Evolutionary conservation across 2,329 filamentous ascomycete species (phyloP).

Genomic region (Venturia carpophila): DNA sequence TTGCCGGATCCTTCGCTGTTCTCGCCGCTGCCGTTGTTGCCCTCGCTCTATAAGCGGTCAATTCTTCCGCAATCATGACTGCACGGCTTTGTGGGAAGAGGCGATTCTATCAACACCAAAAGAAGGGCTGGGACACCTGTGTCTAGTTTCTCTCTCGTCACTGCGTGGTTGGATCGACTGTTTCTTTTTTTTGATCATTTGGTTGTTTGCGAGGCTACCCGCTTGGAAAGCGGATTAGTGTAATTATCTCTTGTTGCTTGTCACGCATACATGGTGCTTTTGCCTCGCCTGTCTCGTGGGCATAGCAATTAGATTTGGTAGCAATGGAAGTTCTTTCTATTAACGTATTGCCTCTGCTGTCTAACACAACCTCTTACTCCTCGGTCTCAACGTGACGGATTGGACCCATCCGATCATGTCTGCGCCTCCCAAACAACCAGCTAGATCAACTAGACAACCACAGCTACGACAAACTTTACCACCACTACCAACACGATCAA

Average conservation of each 20-base stretch:
- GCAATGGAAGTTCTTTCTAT: too few species aligned
- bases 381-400: too few species aligned
- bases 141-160: neutral
- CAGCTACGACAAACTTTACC: too few species aligned
- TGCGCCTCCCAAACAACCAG: too few species aligned
- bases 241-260: neutral
- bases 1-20: conserved; percentile 10
- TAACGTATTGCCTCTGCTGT: too few species aligned
- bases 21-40: conserved; percentile 8
- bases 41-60: conserved; percentile 13
- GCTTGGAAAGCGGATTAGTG: neutral
- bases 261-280: neutral
- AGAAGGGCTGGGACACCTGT: neutral
- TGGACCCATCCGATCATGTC: too few species aligned
- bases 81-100: neutral
- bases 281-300: too few species aligned
- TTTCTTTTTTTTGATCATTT: neutral
- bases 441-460: too few species aligned
- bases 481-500: too few species aligned
- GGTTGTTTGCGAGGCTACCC: neutral
- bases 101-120: neutral
- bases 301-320: too few species aligned
- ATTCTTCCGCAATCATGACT: neutral
- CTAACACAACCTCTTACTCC: too few species aligned
- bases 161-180: neutral